Percentiles rank a stretch among this genome's conserved stretches.
Evolutionary conservation across 2,329 filamentous ascomycete genomes (phyloP).

Genomic region (Parafenestella ontariensis): DNA sequence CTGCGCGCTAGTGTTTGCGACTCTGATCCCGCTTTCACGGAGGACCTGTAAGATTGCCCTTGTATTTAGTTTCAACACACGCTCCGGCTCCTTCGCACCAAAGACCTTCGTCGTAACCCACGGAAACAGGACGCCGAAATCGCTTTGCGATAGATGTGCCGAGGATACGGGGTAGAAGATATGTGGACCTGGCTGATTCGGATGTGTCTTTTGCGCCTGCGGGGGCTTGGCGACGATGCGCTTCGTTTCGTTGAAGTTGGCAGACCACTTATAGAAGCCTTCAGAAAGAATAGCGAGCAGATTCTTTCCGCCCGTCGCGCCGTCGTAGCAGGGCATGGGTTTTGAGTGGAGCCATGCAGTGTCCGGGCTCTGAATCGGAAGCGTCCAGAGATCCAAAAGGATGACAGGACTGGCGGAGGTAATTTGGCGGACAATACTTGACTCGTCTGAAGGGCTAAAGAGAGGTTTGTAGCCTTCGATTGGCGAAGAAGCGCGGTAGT

Average conservation of each 20-base stretch:
- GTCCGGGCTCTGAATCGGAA: constrained; percentile 70
- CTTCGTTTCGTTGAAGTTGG: constrained; percentile 74
- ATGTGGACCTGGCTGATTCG: constrained; percentile 60
- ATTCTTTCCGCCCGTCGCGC: constrained; percentile 59
- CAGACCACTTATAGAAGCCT: constrained; percentile 78
- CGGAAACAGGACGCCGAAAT: constrained; percentile 84
- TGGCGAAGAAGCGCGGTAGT: constrained; percentile 65
- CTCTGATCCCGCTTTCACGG: constrained; percentile 51
- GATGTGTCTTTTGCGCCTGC: constrained; percentile 48
- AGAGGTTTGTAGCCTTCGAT: constrained; percentile 62
- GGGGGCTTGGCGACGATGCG: constrained; percentile 68
- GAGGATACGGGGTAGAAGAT: constrained; percentile 77
- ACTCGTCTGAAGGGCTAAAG: constrained; percentile 64
- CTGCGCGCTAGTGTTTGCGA: constrained; percentile 49
- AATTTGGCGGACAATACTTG: constrained; percentile 69
- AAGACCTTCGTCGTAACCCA: constrained; percentile 62
- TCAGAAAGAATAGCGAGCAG: constrained; percentile 77
- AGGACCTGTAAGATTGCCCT: constrained; percentile 79
- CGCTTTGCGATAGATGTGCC: constrained; percentile 83
- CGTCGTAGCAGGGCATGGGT: constrained; percentile 73
- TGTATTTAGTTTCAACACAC: constrained; percentile 85
- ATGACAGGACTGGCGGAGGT: constrained; percentile 70
- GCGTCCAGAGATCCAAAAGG: constrained; percentile 81
- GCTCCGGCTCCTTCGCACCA: constrained; percentile 70
- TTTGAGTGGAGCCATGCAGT: constrained; percentile 72